phyloP scores from a whole-genome alignment of 164 flowering plant species.

The Malania oleifera region DNA sequence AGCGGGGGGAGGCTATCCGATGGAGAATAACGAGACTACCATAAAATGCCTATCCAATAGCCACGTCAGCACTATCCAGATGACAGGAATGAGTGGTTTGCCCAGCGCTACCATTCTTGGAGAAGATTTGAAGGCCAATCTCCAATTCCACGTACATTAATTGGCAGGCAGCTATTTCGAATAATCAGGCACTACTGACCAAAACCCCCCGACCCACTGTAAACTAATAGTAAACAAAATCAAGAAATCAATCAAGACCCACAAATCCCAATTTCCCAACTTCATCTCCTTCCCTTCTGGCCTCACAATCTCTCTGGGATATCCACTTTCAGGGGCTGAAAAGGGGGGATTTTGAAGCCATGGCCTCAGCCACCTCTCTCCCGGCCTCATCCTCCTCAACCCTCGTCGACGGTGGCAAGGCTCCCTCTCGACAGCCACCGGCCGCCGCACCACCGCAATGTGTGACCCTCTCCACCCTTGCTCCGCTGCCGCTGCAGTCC shows the following conservation, averaged over 20 bases:
- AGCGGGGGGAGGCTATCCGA: conserved; percentile 19
- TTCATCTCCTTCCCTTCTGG: too few species aligned
- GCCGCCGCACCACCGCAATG: conserved; percentile 44
- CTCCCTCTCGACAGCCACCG: conserved; percentile 39
- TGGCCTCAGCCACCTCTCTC: conserved; percentile 51
- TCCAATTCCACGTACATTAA: too few species aligned
- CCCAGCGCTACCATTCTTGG: conserved; percentile 6
- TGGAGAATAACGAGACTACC: too few species aligned
- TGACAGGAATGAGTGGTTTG: conserved; percentile 24
- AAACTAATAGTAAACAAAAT: background rate
- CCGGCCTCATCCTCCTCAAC: conserved; percentile 51
- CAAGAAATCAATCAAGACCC: background rate
- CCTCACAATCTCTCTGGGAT: conserved; percentile 7
- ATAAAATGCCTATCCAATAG: conserved; percentile 26
- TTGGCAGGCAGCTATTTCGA: too few species aligned
- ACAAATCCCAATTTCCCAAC: background rate
- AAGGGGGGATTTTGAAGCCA: conserved; percentile 11
- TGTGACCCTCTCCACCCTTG: conserved; percentile 50
- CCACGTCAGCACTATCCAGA: conserved; percentile 34
- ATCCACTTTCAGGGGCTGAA: background rate
- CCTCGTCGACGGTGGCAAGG: conserved; percentile 42
- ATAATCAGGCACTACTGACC: too few species aligned
- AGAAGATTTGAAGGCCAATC: background rate
- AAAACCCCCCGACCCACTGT: background rate
- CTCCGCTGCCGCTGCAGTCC: conserved; percentile 36